phyloP scores from a whole-genome alignment of 2,329 filamentous ascomycete species.

The Lasiodiplodia hormozganensis region DNA sequence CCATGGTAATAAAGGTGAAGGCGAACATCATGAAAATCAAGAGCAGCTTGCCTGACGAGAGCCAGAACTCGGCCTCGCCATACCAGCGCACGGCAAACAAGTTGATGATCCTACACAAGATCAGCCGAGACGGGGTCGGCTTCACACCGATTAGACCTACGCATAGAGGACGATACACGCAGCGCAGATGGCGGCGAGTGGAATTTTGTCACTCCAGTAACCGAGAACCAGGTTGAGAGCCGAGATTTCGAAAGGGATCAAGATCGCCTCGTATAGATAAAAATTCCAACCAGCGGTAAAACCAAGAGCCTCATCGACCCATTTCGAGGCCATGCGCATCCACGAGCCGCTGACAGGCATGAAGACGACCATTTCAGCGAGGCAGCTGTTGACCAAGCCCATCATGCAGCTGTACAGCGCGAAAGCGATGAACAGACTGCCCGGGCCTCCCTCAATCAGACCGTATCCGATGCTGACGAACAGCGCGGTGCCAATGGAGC shows the following conservation, averaged over 20 bases:
- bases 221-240: conserved; percentile 51
- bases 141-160: conserved; percentile 37
- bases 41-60: conserved; percentile 63
- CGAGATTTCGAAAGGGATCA: conserved; percentile 60
- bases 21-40: conserved; percentile 42
- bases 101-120: conserved; percentile 15
- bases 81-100: conserved; percentile 29
- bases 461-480: conserved; percentile 69
- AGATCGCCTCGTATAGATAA: conserved; percentile 59
- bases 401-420: conserved; percentile 55
- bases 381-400: conserved; percentile 63
- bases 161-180: conserved; percentile 52
- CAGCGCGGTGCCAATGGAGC: conserved; percentile 54
- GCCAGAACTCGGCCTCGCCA: conserved; percentile 69
- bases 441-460: conserved; percentile 58
- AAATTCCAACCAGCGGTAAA: conserved; percentile 63
- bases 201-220: conserved; percentile 56
- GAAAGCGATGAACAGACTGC: conserved; percentile 65
- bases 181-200: conserved; percentile 49
- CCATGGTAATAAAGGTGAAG: conserved; percentile 47
- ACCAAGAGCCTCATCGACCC: conserved; percentile 70
- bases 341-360: conserved; percentile 70
- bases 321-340: conserved; percentile 69
- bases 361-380: conserved; percentile 68
- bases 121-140: conserved; percentile 4